Conservation (phyloP, 371 early-diverging fungal genomes). For the Mortierella sp. region DNA sequence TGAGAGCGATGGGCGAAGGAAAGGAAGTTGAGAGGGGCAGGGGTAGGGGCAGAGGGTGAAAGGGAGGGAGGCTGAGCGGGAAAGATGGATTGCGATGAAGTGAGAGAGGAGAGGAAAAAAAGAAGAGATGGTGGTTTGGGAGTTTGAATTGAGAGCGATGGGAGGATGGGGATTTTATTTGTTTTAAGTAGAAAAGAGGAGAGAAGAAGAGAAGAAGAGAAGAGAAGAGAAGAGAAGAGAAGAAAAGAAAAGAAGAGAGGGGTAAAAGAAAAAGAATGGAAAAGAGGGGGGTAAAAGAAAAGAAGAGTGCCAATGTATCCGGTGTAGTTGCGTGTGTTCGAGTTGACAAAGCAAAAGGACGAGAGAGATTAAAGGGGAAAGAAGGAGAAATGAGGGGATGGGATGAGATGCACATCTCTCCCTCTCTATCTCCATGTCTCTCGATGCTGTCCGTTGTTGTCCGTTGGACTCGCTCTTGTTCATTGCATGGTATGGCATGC, state of each 20-base stretch:
- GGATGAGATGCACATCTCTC: too few relatives aligned
- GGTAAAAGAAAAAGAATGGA: background rate
- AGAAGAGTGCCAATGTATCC: background rate
- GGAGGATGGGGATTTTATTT: background rate
- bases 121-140: constrained; percentile 2
- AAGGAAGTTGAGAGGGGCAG: background rate
- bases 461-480: background rate
- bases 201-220: background rate
- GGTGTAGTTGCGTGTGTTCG: background rate
- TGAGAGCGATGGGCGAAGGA: constrained; percentile 4
- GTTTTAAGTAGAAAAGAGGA: background rate
- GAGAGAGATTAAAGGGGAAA: background rate
- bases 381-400: background rate
- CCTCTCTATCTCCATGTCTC: too few relatives aligned
- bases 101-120: background rate
- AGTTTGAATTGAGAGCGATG: constrained; percentile 1
- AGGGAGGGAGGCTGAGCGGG: background rate
- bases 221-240: background rate
- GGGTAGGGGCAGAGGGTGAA: too few relatives aligned
- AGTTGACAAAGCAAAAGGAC: background rate
- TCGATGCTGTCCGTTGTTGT: background rate
- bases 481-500: too few relatives aligned
- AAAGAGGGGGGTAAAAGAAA: background rate
- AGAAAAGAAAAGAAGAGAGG: background rate
- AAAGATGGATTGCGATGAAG: background rate